phyloP scores from a whole-genome alignment of 73 alveolate genomes.

The Halteria grandinella region DNA sequence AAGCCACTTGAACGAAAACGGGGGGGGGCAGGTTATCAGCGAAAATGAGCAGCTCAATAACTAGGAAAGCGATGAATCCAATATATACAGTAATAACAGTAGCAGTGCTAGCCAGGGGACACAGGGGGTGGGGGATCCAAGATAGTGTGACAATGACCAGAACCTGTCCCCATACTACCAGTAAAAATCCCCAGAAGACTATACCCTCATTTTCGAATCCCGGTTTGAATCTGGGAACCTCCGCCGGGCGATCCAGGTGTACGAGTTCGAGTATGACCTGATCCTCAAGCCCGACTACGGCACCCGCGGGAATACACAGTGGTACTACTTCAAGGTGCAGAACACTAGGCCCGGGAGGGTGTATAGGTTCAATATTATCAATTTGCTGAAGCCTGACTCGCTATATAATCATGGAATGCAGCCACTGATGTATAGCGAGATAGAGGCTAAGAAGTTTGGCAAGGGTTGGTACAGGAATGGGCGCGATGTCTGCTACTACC shows the following conservation, averaged over 20 bases:
- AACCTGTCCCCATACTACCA: conserved; percentile 66
- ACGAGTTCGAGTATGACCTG: conserved; percentile 55
- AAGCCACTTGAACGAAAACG: neutral
- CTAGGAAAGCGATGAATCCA: neutral
- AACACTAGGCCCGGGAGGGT: conserved; percentile 35
- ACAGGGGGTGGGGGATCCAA: conserved; percentile 3
- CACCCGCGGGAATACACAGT: conserved; percentile 53
- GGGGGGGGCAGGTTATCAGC: neutral
- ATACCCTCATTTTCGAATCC: conserved; percentile 91
- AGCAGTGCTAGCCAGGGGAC: too few species aligned
- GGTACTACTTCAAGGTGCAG: conserved; percentile 52
- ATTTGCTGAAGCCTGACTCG: conserved; percentile 45
- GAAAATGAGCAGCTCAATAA: conserved; percentile 10
- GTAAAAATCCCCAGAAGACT: conserved; percentile 82
- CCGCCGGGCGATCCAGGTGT: conserved; percentile 48
- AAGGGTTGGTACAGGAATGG: conserved; percentile 53
- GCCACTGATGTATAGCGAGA: conserved; percentile 88
- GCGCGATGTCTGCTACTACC: conserved; percentile 46
- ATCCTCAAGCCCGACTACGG: conserved; percentile 45
- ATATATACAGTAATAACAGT: neutral
- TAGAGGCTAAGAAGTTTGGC: conserved; percentile 66
- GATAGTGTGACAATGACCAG: conserved; percentile 60
- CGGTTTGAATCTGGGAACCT: conserved; percentile 62
- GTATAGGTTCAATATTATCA: conserved; percentile 47
- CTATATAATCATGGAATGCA: conserved; percentile 85